phyloP scores from a whole-genome alignment of 495 filamentous ascomycete genomes.

The Xylaria grammica region DNA sequence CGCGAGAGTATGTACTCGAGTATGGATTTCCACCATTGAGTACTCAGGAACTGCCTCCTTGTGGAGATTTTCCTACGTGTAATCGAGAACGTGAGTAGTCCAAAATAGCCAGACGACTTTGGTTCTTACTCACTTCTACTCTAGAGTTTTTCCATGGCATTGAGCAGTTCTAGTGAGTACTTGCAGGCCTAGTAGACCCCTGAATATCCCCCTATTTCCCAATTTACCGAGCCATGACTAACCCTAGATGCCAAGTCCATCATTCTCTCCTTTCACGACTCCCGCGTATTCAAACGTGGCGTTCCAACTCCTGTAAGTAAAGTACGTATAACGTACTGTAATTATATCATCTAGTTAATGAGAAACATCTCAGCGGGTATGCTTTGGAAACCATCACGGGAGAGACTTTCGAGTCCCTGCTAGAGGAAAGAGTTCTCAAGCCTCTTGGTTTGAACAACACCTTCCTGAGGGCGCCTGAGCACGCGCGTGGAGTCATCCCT shows the following conservation, averaged over 20 bases:
- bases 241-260: conserved; percentile 28
- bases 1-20: conserved; percentile 33
- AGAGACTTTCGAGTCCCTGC: conserved; percentile 41
- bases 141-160: conserved; percentile 48
- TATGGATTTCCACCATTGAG: conserved; percentile 48
- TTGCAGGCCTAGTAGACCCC: background rate
- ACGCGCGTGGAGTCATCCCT: conserved; percentile 42
- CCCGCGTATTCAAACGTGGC: conserved; percentile 50
- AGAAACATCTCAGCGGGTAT: conserved; percentile 36
- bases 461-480: conserved; percentile 38
- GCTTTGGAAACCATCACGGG: conserved; percentile 48
- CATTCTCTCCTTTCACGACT: conserved; percentile 40
- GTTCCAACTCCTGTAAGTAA: conserved; percentile 45
- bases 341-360: background rate
- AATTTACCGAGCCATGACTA: background rate
- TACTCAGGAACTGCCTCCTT: conserved; percentile 50
- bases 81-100: conserved; percentile 38
- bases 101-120: background rate
- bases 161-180: conserved; percentile 31
- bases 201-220: background rate
- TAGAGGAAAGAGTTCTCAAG: conserved; percentile 46
- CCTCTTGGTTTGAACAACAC: conserved; percentile 53
- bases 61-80: conserved; percentile 47
- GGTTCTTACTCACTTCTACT: conserved; percentile 2
- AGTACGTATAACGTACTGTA: background rate